These are phyloP conservation scores for Phytopythium mirpurense DNA, from an alignment of 352 stramenopile species.

Conservation along the genomic window DNA sequence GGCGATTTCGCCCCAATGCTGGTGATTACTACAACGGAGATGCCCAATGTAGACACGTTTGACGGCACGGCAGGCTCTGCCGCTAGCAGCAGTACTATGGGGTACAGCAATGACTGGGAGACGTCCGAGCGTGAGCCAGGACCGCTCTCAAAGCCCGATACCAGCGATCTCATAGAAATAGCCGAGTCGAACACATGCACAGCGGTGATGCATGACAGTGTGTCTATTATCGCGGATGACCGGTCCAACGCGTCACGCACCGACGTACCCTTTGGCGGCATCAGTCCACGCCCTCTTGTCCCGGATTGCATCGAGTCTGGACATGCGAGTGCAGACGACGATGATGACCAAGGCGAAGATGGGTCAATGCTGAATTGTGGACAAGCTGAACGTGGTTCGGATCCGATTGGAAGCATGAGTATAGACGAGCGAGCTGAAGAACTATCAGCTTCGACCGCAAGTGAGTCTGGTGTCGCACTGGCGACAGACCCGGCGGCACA, in stretches of 20 bases:
- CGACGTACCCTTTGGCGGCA: background rate
- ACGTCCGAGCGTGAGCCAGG: background rate
- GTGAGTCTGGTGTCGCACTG: background rate
- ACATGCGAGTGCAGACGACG: background rate
- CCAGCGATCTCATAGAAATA: too few relatives aligned
- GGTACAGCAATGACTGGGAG: background rate
- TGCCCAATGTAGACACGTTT: background rate
- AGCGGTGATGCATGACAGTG: background rate
- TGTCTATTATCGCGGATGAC: background rate
- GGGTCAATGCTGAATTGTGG: background rate
- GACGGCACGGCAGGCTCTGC: background rate
- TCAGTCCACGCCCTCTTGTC: background rate
- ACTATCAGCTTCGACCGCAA: background rate
- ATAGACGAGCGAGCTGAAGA: background rate
- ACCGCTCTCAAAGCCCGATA: too few relatives aligned
- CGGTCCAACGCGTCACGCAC: background rate
- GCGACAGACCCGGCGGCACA: background rate
- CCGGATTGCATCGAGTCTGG: background rate
- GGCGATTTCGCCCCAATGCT: background rate
- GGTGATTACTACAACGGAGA: background rate
- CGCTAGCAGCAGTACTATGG: background rate
- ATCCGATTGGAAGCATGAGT: background rate
- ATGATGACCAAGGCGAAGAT: background rate
- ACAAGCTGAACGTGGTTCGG: background rate
- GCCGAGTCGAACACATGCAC: too few relatives aligned